Evolutionary conservation across 345 rosid genomes (phyloP).

Genomic region (Populus davidiana): DNA sequence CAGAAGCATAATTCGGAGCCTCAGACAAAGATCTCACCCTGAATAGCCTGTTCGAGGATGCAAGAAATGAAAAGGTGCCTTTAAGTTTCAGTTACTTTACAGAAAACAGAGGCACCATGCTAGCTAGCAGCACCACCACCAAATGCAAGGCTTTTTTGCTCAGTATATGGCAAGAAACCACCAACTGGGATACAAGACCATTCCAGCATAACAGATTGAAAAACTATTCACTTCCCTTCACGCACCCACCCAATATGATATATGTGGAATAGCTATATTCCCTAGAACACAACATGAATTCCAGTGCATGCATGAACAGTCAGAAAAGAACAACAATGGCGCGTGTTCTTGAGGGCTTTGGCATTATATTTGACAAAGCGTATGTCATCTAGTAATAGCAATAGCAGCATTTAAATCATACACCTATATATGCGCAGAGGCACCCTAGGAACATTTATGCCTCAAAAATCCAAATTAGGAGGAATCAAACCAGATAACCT

Average conservation of each 20-base stretch:
- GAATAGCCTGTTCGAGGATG: slow-evolving; percentile 65
- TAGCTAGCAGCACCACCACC: slow-evolving; percentile 76
- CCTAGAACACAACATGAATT: neutral
- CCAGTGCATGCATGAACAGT: neutral
- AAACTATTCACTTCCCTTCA: neutral
- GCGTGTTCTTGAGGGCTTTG: neutral
- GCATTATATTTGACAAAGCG: neutral
- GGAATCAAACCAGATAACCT: slow-evolving; percentile 9
- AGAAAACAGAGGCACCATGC: slow-evolving; percentile 56
- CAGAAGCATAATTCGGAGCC: slow-evolving; percentile 85
- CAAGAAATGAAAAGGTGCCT: slow-evolving; percentile 10
- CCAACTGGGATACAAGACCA: slow-evolving; percentile 99
- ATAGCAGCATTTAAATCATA: neutral
- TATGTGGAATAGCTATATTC: neutral
- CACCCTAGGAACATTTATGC: neutral
- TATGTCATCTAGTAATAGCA: neutral
- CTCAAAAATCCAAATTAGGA: neutral
- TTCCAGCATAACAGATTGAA: slow-evolving; percentile 49
- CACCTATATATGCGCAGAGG: neutral
- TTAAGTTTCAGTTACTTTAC: slow-evolving; percentile 10
- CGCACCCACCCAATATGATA: neutral
- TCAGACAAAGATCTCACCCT: slow-evolving; percentile 91
- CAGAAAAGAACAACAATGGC: neutral
- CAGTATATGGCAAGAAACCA: slow-evolving; percentile 89
- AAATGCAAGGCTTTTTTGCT: slow-evolving; percentile 86